phyloP scores from a whole-genome alignment of 2,329 filamentous ascomycete species.

The Pestalotiopsis sp. region DNA sequence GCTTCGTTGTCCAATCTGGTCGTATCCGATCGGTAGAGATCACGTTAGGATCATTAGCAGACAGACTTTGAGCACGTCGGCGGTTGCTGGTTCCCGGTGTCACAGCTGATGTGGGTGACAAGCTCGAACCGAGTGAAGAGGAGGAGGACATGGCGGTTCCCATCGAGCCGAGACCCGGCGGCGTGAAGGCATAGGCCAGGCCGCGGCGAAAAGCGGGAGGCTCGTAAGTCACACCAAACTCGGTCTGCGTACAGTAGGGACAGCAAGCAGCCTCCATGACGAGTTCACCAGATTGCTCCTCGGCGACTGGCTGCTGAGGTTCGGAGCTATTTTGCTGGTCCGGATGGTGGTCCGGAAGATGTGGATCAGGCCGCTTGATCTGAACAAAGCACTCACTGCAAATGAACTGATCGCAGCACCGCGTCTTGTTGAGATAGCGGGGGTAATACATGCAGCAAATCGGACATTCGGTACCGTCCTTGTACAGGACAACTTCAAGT shows the following conservation, averaged over 20 bases:
- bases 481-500: conserved; percentile 91
- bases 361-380: conserved; percentile 82
- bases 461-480: conserved; percentile 86
- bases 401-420: conserved; percentile 94
- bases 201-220: conserved; percentile 87
- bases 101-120: conserved; percentile 43
- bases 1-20: conserved; percentile 91
- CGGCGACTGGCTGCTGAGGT: conserved; percentile 37
- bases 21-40: conserved; percentile 91
- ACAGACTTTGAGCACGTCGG: conserved; percentile 63
- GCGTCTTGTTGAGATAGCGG: conserved; percentile 88
- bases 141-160: conserved; percentile 83
- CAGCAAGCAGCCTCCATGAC: conserved; percentile 91
- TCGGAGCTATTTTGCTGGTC: conserved; percentile 35
- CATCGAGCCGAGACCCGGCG: conserved; percentile 50
- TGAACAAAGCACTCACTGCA: conserved; percentile 99
- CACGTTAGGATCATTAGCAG: conserved; percentile 81
- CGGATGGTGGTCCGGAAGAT: conserved; percentile 72
- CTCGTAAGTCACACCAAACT: conserved; percentile 96
- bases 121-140: conserved; percentile 71
- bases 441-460: conserved; percentile 98
- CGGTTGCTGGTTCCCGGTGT: conserved; percentile 37
- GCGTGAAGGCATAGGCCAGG: conserved; percentile 64
- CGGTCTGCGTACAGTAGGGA: conserved; percentile 91
- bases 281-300: conserved; percentile 64